These are phyloP conservation scores for Pistacia atlantica DNA, from an alignment of 345 rosid genomes.

Conservation along the genomic window DNA sequence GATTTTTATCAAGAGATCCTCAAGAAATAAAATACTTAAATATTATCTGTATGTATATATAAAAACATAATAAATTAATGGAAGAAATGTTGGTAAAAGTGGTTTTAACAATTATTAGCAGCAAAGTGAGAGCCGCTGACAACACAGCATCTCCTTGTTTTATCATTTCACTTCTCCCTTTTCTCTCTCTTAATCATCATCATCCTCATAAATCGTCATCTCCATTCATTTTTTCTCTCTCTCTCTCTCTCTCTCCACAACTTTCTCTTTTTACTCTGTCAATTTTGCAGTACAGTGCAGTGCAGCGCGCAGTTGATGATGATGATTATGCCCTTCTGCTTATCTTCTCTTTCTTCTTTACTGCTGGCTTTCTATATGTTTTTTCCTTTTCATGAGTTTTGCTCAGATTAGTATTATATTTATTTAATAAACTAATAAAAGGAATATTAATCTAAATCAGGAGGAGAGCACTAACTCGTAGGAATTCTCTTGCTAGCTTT, in stretches of 20 bases:
- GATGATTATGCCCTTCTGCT: slow-evolving; percentile 39
- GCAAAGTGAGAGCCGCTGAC: slow-evolving; percentile 83
- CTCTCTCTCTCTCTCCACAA: neutral
- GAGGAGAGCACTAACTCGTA: slow-evolving; percentile 43
- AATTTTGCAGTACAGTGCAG: slow-evolving; percentile 25
- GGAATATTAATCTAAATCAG: slow-evolving; percentile 26
- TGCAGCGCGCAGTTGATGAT: slow-evolving; percentile 26
- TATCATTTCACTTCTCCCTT: slow-evolving; percentile 40
- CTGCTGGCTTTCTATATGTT: slow-evolving; percentile 20
- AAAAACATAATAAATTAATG: slow-evolving; percentile 10
- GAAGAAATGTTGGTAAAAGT: slow-evolving; percentile 37
- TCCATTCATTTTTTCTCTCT: slow-evolving; percentile 37
- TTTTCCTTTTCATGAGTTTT: slow-evolving; percentile 3
- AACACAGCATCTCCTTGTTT: slow-evolving; percentile 66
- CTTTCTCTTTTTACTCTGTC: slow-evolving; percentile 30
- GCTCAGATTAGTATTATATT: neutral
- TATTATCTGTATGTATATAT: neutral
- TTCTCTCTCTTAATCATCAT: slow-evolving; percentile 42
- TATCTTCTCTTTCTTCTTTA: slow-evolving; percentile 29
- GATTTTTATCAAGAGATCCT: slow-evolving; percentile 12
- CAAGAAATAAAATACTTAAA: too few species aligned
- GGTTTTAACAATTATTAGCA: slow-evolving; percentile 74
- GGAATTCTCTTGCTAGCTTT: slow-evolving; percentile 39
- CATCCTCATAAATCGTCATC: slow-evolving; percentile 77
- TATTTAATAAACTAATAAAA: neutral